phyloP scores from a whole-genome alignment of 1,284 basidiomycete genomes.

The Leccinum griseonigrum region DNA sequence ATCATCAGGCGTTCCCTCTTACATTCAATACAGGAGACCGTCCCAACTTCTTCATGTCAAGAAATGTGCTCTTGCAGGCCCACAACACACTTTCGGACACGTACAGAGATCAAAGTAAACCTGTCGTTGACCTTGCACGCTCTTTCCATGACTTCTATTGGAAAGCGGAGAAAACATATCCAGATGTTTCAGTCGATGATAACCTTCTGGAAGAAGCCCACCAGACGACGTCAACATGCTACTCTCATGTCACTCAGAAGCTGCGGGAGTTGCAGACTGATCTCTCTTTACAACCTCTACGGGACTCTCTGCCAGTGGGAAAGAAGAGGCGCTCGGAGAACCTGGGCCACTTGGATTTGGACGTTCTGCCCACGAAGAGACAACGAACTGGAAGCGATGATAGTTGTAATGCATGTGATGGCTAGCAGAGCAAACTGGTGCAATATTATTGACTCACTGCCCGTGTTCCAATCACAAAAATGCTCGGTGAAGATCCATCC shows the following conservation, averaged over 20 bases:
- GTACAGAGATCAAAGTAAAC: not conserved
- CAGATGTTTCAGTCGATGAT: not conserved
- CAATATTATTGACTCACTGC: too few relatives aligned
- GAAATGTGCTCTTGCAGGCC: not conserved
- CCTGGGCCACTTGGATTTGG: too few relatives aligned
- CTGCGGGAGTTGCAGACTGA: not conserved
- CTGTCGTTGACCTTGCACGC: not conserved
- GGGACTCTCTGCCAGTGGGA: too few relatives aligned
- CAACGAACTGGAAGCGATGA: too few relatives aligned
- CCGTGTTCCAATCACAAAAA: too few relatives aligned
- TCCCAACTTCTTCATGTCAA: not conserved
- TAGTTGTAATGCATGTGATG: too few relatives aligned
- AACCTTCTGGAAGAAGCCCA: not conserved
- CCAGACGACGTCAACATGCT: not conserved
- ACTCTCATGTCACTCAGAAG: not conserved
- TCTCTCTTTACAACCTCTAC: not conserved
- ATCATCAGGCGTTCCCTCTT: not conserved
- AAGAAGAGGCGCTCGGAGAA: too few relatives aligned
- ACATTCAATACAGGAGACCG: too few relatives aligned
- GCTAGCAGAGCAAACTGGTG: too few relatives aligned
- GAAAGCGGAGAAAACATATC: not conserved
- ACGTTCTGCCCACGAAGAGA: too few relatives aligned
- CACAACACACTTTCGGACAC: not conserved
- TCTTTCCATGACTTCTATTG: not conserved
- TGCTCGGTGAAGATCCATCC: too few relatives aligned